phyloP scores from a whole-genome alignment of 1,284 basidiomycete species.

The Austroboletus novae-zelandiae region DNA sequence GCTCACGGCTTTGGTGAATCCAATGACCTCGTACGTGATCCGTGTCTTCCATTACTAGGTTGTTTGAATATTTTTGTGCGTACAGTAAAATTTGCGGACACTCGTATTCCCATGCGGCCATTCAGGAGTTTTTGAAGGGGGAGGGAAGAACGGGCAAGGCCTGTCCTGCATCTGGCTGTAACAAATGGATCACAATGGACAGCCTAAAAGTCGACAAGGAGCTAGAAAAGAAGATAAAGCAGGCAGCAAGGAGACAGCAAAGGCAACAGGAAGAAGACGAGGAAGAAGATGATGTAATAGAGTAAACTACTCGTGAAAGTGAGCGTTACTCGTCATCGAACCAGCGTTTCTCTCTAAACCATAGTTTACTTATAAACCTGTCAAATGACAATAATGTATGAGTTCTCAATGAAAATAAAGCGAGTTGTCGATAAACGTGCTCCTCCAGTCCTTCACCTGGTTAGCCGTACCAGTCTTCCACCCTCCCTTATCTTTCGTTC shows the following conservation, averaged over 20 bases:
- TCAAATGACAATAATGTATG: no score
- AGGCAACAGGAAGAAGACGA: slow-evolving; percentile 53
- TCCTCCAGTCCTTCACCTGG: slow-evolving; percentile 2
- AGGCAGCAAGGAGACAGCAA: slow-evolving; percentile 48
- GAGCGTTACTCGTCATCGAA: neutral
- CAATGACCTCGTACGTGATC: slow-evolving; percentile 67
- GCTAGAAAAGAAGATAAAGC: slow-evolving; percentile 60
- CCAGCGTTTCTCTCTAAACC: neutral
- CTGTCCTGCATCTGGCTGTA: slow-evolving; percentile 73
- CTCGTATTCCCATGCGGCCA: slow-evolving; percentile 65
- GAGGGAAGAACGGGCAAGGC: slow-evolving; percentile 36
- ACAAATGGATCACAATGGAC: slow-evolving; percentile 48
- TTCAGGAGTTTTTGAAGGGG: slow-evolving; percentile 50
- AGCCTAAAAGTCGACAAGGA: slow-evolving; percentile 55
- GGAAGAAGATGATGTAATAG: slow-evolving; percentile 65
- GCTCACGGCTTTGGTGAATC: slow-evolving; percentile 60
- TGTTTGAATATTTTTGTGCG: slow-evolving; percentile 3
- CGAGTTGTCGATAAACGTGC: neutral
- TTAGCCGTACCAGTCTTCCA: slow-evolving; percentile 45
- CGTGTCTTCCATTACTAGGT: slow-evolving; percentile 1
- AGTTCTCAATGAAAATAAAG: neutral
- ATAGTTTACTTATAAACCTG: neutral
- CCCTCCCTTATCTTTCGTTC: slow-evolving; percentile 58
- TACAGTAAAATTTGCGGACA: slow-evolving; percentile 63
- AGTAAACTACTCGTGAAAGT: slow-evolving; percentile 37